Conservation (phyloP, 2,329 filamentous ascomycete species). For the Byssothecium circinans region DNA sequence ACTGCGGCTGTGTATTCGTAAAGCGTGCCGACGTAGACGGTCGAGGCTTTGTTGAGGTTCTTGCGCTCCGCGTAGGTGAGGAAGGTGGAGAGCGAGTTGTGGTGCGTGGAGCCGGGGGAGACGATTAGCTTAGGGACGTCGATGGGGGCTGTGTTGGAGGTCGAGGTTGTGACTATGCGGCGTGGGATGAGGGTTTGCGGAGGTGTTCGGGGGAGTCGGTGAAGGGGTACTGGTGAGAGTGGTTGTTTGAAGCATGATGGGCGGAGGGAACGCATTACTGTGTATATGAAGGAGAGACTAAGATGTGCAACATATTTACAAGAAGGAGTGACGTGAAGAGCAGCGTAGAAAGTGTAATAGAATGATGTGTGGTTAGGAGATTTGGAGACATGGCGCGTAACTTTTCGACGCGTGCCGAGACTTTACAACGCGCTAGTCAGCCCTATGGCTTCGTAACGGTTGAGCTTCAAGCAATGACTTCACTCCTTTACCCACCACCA, state of each 20-base stretch:
- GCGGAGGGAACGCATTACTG: constrained; percentile 33
- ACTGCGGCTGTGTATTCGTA: constrained; percentile 72
- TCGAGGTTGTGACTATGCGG: constrained; percentile 32
- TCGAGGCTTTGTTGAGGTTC: constrained; percentile 60
- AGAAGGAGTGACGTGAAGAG: constrained; percentile 8
- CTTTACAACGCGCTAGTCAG: constrained; percentile 18
- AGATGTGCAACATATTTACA: constrained; percentile 28
- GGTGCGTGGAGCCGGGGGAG: constrained; percentile 47
- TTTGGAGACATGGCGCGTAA: constrained; percentile 18
- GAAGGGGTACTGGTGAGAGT: constrained; percentile 22
- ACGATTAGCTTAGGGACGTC: constrained; percentile 32
- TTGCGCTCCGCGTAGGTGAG: constrained; percentile 62
- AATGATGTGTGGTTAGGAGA: constrained; percentile 2
- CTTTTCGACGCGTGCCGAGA: constrained; percentile 18
- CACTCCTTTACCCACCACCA: not conserved
- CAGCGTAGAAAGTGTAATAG: not conserved
- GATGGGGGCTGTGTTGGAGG: constrained; percentile 24
- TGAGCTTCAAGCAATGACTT: not conserved
- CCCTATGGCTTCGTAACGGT: constrained; percentile 7
- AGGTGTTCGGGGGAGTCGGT: constrained; percentile 21
- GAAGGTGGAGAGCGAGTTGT: constrained; percentile 67
- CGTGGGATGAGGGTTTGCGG: constrained; percentile 27
- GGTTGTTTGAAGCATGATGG: constrained; percentile 24
- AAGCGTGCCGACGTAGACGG: constrained; percentile 70
- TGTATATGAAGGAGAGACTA: not conserved